A percentile compares a stretch with the other conserved stretches of the same genome.
phyloP scores from a whole-genome alignment of 2,329 filamentous ascomycete genomes.

The Proliferodiscus dingleyae region DNA sequence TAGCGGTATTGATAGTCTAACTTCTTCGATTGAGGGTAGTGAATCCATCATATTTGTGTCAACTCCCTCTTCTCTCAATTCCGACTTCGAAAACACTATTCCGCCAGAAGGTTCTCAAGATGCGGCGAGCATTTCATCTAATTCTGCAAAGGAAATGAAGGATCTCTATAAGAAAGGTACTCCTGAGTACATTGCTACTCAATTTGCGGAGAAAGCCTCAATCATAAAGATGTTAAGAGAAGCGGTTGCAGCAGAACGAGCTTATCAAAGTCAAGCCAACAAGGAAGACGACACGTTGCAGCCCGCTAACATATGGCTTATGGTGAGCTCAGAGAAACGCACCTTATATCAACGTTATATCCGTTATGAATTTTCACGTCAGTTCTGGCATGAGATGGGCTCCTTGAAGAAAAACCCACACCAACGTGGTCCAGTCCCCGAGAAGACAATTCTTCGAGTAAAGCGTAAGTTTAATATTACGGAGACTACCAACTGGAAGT shows the following conservation, averaged over 20 bases:
- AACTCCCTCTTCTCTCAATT: too few species aligned
- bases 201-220: slow-evolving; percentile 8
- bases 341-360: slow-evolving; percentile 14
- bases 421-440: slow-evolving; percentile 9
- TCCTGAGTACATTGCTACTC: slow-evolving; percentile 6
- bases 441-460: slow-evolving; percentile 6
- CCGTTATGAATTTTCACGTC: slow-evolving; percentile 16
- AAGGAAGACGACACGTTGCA: slow-evolving; percentile 3
- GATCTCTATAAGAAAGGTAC: slow-evolving; percentile 2
- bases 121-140: too few species aligned
- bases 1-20: too few species aligned
- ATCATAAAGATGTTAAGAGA: slow-evolving; percentile 13
- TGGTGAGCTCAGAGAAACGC: slow-evolving; percentile 15
- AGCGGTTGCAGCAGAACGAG: slow-evolving; percentile 12
- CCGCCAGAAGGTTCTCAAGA: too few species aligned
- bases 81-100: too few species aligned
- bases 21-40: too few species aligned
- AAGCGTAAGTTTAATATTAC: slow-evolving; percentile 13
- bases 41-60: too few species aligned
- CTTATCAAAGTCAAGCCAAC: slow-evolving; percentile 3
- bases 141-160: slow-evolving; percentile 3
- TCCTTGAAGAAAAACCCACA: slow-evolving; percentile 6
- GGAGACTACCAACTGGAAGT: slow-evolving; percentile 8
- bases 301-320: slow-evolving; percentile 12
- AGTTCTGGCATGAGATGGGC: slow-evolving; percentile 15